A percentile compares a stretch with the other conserved stretches of the same genome.
Evolutionary conservation across 1,139 yeast genomes (phyloP).

Genomic region (Yamadazyma buinensis): DNA sequence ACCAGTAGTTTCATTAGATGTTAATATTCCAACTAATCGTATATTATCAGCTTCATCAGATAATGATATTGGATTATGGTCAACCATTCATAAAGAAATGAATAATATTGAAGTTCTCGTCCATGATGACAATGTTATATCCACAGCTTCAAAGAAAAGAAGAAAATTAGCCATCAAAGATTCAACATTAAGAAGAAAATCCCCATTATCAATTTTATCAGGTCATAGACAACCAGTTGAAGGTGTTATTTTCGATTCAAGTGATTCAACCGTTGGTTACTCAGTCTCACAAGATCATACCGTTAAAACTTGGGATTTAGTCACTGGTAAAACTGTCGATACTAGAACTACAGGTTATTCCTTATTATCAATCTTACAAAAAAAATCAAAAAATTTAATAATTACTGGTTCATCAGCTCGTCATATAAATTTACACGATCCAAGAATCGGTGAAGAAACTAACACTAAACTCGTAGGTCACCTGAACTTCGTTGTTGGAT

Average conservation of each 20-base stretch:
- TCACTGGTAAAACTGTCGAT: constrained; percentile 78
- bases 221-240: constrained; percentile 88
- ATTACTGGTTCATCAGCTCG: constrained; percentile 96
- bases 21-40: constrained; percentile 46
- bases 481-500: constrained; percentile 80
- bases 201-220: constrained; percentile 73
- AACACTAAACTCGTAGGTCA: constrained; percentile 80
- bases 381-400: constrained; percentile 63
- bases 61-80: constrained; percentile 81
- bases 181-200: constrained; percentile 71
- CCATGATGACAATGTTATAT: constrained; percentile 45
- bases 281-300: constrained; percentile 96
- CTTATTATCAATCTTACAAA: constrained; percentile 66
- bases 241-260: constrained; percentile 68
- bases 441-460: constrained; percentile 48
- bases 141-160: constrained; percentile 86
- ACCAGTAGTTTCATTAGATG: constrained; percentile 76
- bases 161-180: constrained; percentile 78
- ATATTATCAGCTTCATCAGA: constrained; percentile 87
- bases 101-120: constrained; percentile 64
- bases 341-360: constrained; percentile 89
- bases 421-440: constrained; percentile 91
- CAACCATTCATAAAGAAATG: constrained; percentile 81
- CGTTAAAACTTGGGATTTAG: constrained; percentile 92
- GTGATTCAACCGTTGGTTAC: constrained; percentile 78